These are phyloP conservation scores for Houttuynia cordata DNA, from an alignment of 164 flowering plant species.

Conservation along the genomic window DNA sequence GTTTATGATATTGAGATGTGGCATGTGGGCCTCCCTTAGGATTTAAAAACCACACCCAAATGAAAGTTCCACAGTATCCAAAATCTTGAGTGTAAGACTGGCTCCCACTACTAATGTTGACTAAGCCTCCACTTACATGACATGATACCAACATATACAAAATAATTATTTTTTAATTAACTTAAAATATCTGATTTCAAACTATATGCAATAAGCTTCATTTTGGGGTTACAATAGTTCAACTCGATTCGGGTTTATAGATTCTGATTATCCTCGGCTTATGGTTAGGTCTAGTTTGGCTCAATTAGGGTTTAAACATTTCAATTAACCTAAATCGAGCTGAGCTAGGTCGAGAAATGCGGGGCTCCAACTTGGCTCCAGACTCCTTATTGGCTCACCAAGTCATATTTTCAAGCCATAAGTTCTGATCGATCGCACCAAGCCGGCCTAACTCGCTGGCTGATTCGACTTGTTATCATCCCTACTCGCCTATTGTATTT, in stretches of 20 bases:
- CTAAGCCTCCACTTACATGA: slow-evolving; percentile 3
- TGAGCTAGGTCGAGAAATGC: too few species aligned
- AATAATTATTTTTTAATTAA: too few species aligned
- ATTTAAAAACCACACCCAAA: neutral
- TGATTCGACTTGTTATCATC: too few species aligned
- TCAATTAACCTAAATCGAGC: too few species aligned
- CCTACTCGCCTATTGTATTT: too few species aligned
- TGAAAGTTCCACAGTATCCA: neutral
- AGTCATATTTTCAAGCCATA: too few species aligned
- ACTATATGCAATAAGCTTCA: too few species aligned
- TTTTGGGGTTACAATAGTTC: too few species aligned
- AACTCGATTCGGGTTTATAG: neutral
- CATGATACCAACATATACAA: slow-evolving; percentile 1
- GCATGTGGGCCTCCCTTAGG: neutral
- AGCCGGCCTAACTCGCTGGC: too few species aligned
- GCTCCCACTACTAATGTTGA: slow-evolving; percentile 1
- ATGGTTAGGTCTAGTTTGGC: neutral
- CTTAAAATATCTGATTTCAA: neutral
- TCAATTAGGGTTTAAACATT: neutral
- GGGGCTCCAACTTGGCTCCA: too few species aligned
- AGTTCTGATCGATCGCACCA: too few species aligned
- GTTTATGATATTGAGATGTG: neutral
- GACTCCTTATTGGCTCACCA: too few species aligned
- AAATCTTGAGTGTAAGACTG: neutral
- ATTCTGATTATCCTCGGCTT: neutral